A percentile compares a stretch with the other conserved stretches of the same genome.
Evolutionary conservation across 495 filamentous ascomycete genomes (phyloP).

Genomic region (Aspergillus olivimuriae): DNA sequence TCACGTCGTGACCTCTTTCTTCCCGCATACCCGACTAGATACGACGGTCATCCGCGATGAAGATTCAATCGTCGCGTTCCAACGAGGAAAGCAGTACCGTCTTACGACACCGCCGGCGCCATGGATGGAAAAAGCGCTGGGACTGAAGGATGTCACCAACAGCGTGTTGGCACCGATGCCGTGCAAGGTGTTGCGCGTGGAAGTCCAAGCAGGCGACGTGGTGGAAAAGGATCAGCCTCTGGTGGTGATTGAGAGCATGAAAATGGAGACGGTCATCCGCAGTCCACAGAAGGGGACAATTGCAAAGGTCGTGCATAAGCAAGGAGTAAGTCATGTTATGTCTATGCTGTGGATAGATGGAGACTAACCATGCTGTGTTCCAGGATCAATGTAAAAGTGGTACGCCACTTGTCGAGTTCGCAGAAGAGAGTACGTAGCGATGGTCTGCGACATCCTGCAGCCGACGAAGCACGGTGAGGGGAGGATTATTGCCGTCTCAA

Average conservation of each 20-base stretch:
- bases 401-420: conserved; percentile 52
- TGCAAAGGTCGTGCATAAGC: conserved; percentile 73
- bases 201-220: conserved; percentile 69
- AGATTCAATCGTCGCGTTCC: conserved; percentile 71
- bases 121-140: conserved; percentile 84
- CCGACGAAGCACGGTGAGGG: too few relatives aligned
- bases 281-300: conserved; percentile 79
- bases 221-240: conserved; percentile 84
- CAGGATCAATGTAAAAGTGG: conserved; percentile 55
- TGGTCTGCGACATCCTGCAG: too few relatives aligned
- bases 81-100: conserved; percentile 71
- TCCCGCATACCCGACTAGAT: conserved; percentile 72
- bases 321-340: conserved; percentile 62
- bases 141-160: conserved; percentile 71
- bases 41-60: conserved; percentile 68
- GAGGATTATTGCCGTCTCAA: background rate
- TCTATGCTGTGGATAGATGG: background rate
- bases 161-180: conserved; percentile 92
- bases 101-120: conserved; percentile 59
- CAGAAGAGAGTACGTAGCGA: conserved; percentile 16
- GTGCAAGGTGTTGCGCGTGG: conserved; percentile 83
- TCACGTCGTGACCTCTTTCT: conserved; percentile 48
- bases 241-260: conserved; percentile 99
- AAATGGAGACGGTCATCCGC: conserved; percentile 98
- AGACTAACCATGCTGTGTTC: conserved; percentile 22